These are phyloP conservation scores for Ceratocystiopsis sp. DNA, from an alignment of 2,329 filamentous ascomycete genomes.

Conservation along the genomic window DNA sequence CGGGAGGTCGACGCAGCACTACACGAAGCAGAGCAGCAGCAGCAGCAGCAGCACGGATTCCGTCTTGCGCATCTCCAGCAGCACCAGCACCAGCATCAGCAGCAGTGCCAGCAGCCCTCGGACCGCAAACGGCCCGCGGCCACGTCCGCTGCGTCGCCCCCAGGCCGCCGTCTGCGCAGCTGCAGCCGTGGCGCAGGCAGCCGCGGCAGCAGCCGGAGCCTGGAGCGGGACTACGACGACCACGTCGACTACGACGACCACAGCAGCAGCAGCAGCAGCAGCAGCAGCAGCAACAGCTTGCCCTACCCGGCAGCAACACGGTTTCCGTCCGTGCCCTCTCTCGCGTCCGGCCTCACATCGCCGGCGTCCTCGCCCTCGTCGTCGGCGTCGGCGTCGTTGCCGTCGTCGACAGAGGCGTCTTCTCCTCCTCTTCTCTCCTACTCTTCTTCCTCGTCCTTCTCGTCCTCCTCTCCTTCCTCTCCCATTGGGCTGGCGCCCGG, in stretches of 20 bases:
- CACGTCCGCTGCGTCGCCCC: too few relatives aligned
- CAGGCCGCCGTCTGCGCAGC: background rate
- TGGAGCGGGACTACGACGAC: background rate
- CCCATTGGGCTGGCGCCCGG: background rate
- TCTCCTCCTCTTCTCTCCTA: too few relatives aligned
- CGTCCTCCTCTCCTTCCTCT: background rate
- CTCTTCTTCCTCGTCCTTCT: too few relatives aligned
- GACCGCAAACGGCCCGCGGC: background rate
- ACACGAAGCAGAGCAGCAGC: background rate
- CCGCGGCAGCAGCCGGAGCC: background rate
- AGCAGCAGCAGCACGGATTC: background rate
- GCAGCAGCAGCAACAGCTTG: background rate
- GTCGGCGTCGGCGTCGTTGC: too few relatives aligned
- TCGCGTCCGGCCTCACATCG: too few relatives aligned
- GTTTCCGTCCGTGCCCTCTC: too few relatives aligned
- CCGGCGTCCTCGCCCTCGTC: too few relatives aligned
- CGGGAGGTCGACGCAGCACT: constrained; percentile 6
- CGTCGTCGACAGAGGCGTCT: too few relatives aligned
- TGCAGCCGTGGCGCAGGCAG: background rate
- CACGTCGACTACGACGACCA: background rate
- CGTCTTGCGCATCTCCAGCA: too few relatives aligned
- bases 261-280: background rate
- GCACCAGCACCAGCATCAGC: background rate
- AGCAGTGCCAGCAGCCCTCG: background rate
- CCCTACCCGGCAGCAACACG: too few relatives aligned